Evolutionary conservation across 129 eudicot species (phyloP).

Genomic region (Artemisia annua): DNA sequence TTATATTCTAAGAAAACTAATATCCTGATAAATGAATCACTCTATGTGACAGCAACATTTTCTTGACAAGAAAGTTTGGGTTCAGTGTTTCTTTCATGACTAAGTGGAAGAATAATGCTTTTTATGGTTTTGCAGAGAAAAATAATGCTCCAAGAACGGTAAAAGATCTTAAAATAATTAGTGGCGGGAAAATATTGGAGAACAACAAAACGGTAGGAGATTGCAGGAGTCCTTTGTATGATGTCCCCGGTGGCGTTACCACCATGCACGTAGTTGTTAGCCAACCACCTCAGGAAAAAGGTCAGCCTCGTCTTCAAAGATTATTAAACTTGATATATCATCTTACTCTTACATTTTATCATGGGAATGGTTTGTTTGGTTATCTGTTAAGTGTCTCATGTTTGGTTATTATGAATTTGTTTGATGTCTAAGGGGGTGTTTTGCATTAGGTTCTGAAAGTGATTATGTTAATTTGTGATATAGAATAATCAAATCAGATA

Average conservation of each 20-base stretch:
- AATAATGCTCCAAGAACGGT: conserved; percentile 66
- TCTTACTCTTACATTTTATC: conserved; percentile 1
- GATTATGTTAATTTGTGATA: too few relatives aligned
- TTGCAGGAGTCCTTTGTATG: conserved; percentile 62
- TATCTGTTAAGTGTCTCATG: too few relatives aligned
- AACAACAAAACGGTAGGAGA: conserved; percentile 69
- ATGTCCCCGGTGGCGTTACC: conserved; percentile 61
- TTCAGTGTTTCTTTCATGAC: too few relatives aligned
- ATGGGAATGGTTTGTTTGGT: background rate
- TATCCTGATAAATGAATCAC: background rate
- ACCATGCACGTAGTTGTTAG: conserved; percentile 81
- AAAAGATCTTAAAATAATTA: conserved; percentile 57
- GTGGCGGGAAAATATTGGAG: conserved; percentile 69
- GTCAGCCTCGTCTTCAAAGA: conserved; percentile 20
- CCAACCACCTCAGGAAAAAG: conserved; percentile 58
- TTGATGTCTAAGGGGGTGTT: too few relatives aligned
- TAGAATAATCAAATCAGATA: too few relatives aligned
- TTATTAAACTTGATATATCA: background rate
- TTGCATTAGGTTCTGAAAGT: too few relatives aligned
- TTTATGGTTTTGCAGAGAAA: conserved; percentile 43
- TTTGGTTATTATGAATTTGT: too few relatives aligned
- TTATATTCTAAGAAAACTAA: background rate
- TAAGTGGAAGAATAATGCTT: background rate
- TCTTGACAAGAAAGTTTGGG: background rate
- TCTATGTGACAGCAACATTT: background rate